Conservation (phyloP, 495 filamentous ascomycete species). For the Lineolata rhizophorae region DNA sequence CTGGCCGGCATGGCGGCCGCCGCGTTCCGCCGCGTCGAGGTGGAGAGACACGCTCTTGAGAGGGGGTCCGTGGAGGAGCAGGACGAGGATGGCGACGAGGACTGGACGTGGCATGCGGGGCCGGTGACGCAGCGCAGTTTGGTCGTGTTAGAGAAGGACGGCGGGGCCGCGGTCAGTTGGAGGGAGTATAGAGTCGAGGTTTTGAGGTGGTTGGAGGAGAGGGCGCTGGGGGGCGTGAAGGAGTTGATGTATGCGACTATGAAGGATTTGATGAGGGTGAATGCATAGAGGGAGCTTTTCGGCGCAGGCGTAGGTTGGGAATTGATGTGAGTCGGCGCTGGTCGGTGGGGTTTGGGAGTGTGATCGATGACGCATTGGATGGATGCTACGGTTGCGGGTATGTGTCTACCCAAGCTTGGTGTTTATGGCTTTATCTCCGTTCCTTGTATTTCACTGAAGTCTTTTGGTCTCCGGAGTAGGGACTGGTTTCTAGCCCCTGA, state of each 20-base stretch:
- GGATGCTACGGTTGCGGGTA: too few species aligned
- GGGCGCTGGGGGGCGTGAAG: constrained; percentile 41
- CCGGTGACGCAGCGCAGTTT: constrained; percentile 53
- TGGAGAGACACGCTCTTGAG: constrained; percentile 11
- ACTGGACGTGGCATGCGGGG: constrained; percentile 42
- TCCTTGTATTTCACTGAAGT: too few species aligned
- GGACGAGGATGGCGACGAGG: constrained; percentile 13
- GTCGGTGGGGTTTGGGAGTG: too few species aligned
- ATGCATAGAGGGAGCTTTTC: too few species aligned
- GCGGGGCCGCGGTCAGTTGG: constrained; percentile 47
- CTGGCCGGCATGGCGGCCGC: constrained; percentile 43
- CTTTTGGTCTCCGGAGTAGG: too few species aligned
- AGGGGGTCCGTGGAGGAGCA: constrained; percentile 9
- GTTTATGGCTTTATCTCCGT: too few species aligned
- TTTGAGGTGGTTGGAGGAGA: constrained; percentile 41
- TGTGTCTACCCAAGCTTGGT: too few species aligned
- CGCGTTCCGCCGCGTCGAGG: constrained; percentile 45
- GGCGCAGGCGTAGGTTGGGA: too few species aligned
- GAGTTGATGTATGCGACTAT: constrained; percentile 70
- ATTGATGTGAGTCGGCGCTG: too few species aligned
- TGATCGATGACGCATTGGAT: too few species aligned
- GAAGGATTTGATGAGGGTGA: constrained; percentile 42
- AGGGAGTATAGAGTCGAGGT: constrained; percentile 57
- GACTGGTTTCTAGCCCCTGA: too few species aligned
- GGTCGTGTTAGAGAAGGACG: constrained; percentile 36